Evolutionary conservation across 2,329 filamentous ascomycete species (phyloP), one percentile per base, ranked within the genome.

Genomic region (Diaporthe ilicicola): DNA sequence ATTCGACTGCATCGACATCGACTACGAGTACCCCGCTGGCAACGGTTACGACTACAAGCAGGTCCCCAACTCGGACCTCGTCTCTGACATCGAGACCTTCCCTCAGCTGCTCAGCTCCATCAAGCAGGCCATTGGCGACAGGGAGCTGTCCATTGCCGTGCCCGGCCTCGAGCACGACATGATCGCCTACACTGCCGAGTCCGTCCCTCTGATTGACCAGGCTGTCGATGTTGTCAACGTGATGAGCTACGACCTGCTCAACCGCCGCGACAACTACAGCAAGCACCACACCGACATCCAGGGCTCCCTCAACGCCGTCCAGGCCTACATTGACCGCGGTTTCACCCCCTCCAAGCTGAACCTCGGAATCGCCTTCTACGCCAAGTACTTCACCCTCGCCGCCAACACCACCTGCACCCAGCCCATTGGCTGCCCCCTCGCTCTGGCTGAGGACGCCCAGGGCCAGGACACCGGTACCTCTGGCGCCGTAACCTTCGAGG

Each of bases 221-320:
- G 83, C 85, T 1, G 85, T 93, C 19, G 90, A 94, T 76, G 91
- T 91, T 74, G 83, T 93, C 77, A 94, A 93, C 75, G 82, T 86
- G 76, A 87, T 93, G 92, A 86, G 88, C 1, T 93, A 93, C 78
- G 91, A 93, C 75, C 80, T 92, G 69, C 89, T 92, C 84, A 92
- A 93, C 81, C 87, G 91, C 42, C 89, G 92, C 42, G 89, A 93
- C 80, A 89, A 80, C 53, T 77, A 83, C 12, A 92, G 91, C 3
- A 85, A 82, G 42, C 92, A 94, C 78, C 91, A 93, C 77, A 90
- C 86, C 53, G 89, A 89, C n/a, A 83, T 93, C 8, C 76, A 82
- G 17, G 85, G 82, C 12, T 90, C 90, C 0, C 79, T 85, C 8
- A 81, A 84, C 6, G 82, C 87, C 3, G 78, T 93, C 54, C 81